These are phyloP conservation scores for Blastobotrys terrestris DNA, from an alignment of 805 yeast species.

Conservation along the genomic window DNA sequence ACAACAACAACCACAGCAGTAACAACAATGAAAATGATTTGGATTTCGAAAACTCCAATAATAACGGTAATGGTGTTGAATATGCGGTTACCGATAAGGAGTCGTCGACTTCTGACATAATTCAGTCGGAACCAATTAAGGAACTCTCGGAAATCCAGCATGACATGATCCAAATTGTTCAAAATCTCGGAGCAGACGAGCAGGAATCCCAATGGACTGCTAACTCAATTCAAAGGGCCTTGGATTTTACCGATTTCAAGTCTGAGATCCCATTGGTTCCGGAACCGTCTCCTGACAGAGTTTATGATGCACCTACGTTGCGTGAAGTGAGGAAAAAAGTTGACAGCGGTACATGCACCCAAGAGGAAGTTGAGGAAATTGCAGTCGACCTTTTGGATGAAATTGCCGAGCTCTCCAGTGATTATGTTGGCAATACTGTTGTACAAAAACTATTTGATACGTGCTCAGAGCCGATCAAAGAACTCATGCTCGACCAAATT, in stretches of 20 bases:
- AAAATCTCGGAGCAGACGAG: constrained; percentile 31
- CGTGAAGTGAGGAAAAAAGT: constrained; percentile 78
- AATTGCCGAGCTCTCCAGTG: constrained; percentile 84
- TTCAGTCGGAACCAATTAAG: not conserved
- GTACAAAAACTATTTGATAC: constrained; percentile 83
- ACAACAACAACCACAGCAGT: not conserved
- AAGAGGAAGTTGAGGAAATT: constrained; percentile 68
- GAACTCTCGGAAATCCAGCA: constrained; percentile 24
- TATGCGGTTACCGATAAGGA: constrained; percentile 16
- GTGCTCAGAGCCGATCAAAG: constrained; percentile 64
- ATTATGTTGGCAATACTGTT: constrained; percentile 91
- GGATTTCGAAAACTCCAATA: not conserved
- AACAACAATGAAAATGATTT: not conserved
- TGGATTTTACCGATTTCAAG: constrained; percentile 20
- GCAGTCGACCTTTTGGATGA: constrained; percentile 82
- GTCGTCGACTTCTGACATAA: not conserved
- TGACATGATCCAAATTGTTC: constrained; percentile 28
- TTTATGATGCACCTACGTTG: constrained; percentile 80
- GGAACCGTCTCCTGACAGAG: constrained; percentile 59
- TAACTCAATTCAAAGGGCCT: constrained; percentile 28
- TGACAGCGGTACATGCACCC: constrained; percentile 48
- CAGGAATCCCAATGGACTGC: constrained; percentile 25
- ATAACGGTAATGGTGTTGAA: constrained; percentile 7
- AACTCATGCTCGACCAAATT: constrained; percentile 72
- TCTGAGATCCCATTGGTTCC: constrained; percentile 54